Evolutionary conservation across 768 basidiomycete genomes (phyloP), one percentile per base, ranked within the genome.

Genomic region (Nidularia pulvinata): DNA sequence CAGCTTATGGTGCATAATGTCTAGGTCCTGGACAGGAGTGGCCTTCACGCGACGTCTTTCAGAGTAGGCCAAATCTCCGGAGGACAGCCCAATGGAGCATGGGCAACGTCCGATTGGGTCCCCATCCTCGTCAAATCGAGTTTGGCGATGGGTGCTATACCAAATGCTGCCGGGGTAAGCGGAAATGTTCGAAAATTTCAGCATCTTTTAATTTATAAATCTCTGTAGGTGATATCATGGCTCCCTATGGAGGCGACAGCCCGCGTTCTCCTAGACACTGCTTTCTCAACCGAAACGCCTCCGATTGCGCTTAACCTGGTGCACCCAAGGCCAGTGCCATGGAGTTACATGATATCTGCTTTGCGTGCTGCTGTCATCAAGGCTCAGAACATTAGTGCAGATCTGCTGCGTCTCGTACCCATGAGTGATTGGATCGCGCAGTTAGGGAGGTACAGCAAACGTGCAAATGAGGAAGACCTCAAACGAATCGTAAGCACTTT

Each of bases 51-150:
- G 1, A 61, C 65, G 2, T 67, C 66, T 2, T 48, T 75, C 22
- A 62, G 76, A 7, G 60, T 75, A 33, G 73, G 73, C 2, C 75
- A 76, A 56, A 64, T 76, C 16, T 61, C 63, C 39, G 75, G 73
- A 16, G 68, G 68, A 1, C 14, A 7, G 1, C 64, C 64, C 5
- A 69, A 64, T 25, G 75, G 74, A 3, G 69, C 70, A 9, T 78
- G 76, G 76, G 60, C 70, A 3, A 65, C 63, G 6, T 68, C 60
- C 1, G 73, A 76, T 22, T 76, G 75, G 73, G 56, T 76, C 7
- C 73, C 75, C 1, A 69, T 71, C 44, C 58, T 74, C 2, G 59
- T 73, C 16, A 73, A 74, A 51, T 70, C 73, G 6, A 69, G 70
- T 53, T 10, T 64, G 4, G 48, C 57, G 6, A 53, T 71, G 25